phyloP scores from a whole-genome alignment of 306 rosid species.

The Parietaria judaica region DNA sequence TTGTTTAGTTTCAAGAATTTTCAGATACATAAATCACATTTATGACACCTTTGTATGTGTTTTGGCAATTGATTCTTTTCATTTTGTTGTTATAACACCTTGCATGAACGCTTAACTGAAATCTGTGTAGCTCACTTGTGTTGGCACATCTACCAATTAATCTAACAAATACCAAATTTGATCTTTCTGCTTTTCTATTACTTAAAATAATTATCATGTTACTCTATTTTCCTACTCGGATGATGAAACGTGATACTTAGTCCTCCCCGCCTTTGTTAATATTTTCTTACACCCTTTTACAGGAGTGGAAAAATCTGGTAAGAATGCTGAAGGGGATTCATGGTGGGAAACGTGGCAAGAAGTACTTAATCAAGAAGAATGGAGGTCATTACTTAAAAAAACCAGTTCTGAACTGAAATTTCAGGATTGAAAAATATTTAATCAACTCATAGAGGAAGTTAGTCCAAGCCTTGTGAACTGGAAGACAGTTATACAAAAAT shows the following conservation, averaged over 20 bases:
- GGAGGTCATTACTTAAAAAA: conserved; percentile 44
- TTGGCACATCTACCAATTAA: too few relatives aligned
- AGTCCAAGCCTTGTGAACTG: too few relatives aligned
- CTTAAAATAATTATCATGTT: neutral
- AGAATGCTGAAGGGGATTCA: conserved; percentile 84
- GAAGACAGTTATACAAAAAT: too few relatives aligned
- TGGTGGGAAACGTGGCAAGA: conserved; percentile 99
- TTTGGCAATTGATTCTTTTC: too few relatives aligned
- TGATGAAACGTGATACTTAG: neutral
- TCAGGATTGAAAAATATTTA: too few relatives aligned
- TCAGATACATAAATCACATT: neutral
- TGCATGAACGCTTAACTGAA: too few relatives aligned
- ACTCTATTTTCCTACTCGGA: too few relatives aligned
- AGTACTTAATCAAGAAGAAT: conserved; percentile 94
- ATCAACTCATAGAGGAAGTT: too few relatives aligned
- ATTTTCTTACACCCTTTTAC: conserved; percentile 9
- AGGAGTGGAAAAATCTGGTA: conserved; percentile 98
- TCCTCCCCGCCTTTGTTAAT: neutral
- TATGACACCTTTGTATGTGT: neutral
- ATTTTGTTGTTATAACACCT: too few relatives aligned
- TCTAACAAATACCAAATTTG: too few relatives aligned
- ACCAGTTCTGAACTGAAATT: too few relatives aligned
- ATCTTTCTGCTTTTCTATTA: neutral
- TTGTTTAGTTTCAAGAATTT: conserved; percentile 2
- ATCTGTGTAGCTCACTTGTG: too few relatives aligned